A percentile compares a stretch with the other conserved stretches of the same genome.
Evolutionary conservation across 768 basidiomycete genomes (phyloP).

Genomic region (Amanita phalloides): DNA sequence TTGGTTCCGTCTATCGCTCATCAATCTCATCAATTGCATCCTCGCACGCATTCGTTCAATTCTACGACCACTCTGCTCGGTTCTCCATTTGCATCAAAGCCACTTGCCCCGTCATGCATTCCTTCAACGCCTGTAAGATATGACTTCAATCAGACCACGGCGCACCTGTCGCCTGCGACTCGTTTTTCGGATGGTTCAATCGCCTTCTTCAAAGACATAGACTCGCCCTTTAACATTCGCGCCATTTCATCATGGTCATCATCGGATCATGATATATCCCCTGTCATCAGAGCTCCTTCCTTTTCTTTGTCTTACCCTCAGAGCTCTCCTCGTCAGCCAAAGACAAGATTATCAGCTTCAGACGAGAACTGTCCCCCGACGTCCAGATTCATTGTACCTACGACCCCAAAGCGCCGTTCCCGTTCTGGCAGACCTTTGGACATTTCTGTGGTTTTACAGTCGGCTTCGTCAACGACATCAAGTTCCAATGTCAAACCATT

Average conservation of each 20-base stretch:
- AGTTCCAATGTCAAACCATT: not conserved
- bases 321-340: not conserved
- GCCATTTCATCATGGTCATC: slow-evolving; percentile 2
- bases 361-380: not conserved
- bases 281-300: slow-evolving; percentile 16
- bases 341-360: not conserved
- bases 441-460: not conserved
- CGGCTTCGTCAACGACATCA: not conserved
- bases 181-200: slow-evolving; percentile 1
- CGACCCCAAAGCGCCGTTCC: not conserved
- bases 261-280: slow-evolving; percentile 19
- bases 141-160: not conserved
- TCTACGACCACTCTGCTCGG: slow-evolving; percentile 6
- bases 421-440: not conserved
- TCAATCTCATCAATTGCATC: not conserved
- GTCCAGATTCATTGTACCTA: not conserved
- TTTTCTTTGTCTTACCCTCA: not conserved
- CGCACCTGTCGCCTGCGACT: not conserved
- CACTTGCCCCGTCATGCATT: not conserved
- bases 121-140: slow-evolving; percentile 4
- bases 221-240: slow-evolving; percentile 2
- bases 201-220: slow-evolving; percentile 3
- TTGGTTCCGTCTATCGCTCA: not conserved
- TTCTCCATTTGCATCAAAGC: slow-evolving; percentile 8
- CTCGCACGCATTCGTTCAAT: slow-evolving; percentile 1